Evolutionary conservation across 2,329 filamentous ascomycete genomes (phyloP).

Genomic region (Achaetomium macrosporum): DNA sequence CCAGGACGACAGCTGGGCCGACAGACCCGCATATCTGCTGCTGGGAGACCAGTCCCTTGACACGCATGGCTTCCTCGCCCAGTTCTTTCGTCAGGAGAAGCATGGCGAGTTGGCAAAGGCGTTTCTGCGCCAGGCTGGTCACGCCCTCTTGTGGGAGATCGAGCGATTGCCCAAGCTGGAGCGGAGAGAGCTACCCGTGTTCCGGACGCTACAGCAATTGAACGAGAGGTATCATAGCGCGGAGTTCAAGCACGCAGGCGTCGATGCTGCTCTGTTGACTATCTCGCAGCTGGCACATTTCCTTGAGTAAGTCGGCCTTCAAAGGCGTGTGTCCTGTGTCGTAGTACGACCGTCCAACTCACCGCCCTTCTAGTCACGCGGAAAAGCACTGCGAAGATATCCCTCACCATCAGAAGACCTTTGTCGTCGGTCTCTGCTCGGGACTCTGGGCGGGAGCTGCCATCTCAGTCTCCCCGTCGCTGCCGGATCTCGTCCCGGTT

Average conservation of each 20-base stretch:
- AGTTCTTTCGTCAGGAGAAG: slow-evolving; percentile 42
- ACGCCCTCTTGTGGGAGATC: slow-evolving; percentile 55
- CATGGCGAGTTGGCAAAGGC: slow-evolving; percentile 50
- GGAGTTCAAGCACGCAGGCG: slow-evolving; percentile 50
- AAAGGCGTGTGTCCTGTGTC: not conserved
- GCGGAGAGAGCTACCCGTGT: slow-evolving; percentile 53
- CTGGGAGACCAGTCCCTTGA: slow-evolving; percentile 69
- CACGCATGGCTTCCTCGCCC: slow-evolving; percentile 57
- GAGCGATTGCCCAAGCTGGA: slow-evolving; percentile 51
- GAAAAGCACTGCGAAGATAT: slow-evolving; percentile 52
- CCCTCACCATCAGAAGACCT: slow-evolving; percentile 43
- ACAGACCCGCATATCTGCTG: slow-evolving; percentile 51
- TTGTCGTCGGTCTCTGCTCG: slow-evolving; percentile 61
- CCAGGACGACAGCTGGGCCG: slow-evolving; percentile 8
- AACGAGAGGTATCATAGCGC: slow-evolving; percentile 59
- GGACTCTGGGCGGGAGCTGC: slow-evolving; percentile 65
- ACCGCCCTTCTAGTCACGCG: slow-evolving; percentile 34
- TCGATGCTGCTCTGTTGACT: slow-evolving; percentile 61
- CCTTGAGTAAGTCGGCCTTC: slow-evolving; percentile 50
- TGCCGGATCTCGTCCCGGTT: slow-evolving; percentile 56
- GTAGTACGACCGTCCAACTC: not conserved
- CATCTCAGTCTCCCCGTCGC: slow-evolving; percentile 56
- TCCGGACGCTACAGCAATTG: slow-evolving; percentile 57
- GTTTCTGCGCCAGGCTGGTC: slow-evolving; percentile 54
- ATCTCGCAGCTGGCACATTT: slow-evolving; percentile 63